A percentile compares a stretch with the other conserved stretches of the same genome.
Evolutionary conservation across 2,329 filamentous ascomycete species (phyloP).

Genomic region (Nannizziopsis barbatae): DNA sequence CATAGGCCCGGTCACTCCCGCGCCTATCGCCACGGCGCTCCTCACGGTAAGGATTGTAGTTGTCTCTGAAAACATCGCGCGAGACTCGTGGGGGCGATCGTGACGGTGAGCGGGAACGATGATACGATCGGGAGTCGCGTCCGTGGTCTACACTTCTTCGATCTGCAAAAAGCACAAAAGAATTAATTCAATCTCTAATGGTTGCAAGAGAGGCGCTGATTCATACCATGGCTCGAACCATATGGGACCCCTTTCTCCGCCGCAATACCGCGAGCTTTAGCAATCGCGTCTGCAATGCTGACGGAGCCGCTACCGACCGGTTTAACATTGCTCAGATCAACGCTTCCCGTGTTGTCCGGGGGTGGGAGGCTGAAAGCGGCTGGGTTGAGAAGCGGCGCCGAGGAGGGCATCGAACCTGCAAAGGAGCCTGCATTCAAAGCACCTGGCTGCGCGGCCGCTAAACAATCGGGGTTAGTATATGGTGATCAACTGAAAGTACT

Average conservation of each 20-base stretch:
- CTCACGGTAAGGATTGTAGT: slow-evolving; percentile 73
- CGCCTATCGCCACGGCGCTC: slow-evolving; percentile 60
- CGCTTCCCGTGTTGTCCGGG: slow-evolving; percentile 50
- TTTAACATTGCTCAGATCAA: slow-evolving; percentile 70
- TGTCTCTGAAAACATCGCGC: slow-evolving; percentile 61
- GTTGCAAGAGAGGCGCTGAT: neutral
- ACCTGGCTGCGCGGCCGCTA: slow-evolving; percentile 41
- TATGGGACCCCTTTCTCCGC: slow-evolving; percentile 60
- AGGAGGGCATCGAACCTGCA: slow-evolving; percentile 28
- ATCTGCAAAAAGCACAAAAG: slow-evolving; percentile 6
- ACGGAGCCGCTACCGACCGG: slow-evolving; percentile 70
- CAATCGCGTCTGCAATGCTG: slow-evolving; percentile 72
- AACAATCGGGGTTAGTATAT: neutral
- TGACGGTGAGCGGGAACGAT: slow-evolving; percentile 43
- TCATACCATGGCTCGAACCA: slow-evolving; percentile 29
- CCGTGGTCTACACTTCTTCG: slow-evolving; percentile 25
- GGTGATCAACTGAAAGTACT: no score
- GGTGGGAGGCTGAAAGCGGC: slow-evolving; percentile 35
- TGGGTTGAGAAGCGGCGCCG: slow-evolving; percentile 30
- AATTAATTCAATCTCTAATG: neutral
- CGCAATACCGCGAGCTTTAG: slow-evolving; percentile 71
- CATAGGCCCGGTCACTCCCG: slow-evolving; percentile 45
- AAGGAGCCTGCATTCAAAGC: slow-evolving; percentile 17
- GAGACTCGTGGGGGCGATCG: slow-evolving; percentile 57
- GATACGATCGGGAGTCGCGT: slow-evolving; percentile 44